Evolutionary conservation across 2,329 filamentous ascomycete species (phyloP).

Genomic region (Colletotrichum echinochloae): DNA sequence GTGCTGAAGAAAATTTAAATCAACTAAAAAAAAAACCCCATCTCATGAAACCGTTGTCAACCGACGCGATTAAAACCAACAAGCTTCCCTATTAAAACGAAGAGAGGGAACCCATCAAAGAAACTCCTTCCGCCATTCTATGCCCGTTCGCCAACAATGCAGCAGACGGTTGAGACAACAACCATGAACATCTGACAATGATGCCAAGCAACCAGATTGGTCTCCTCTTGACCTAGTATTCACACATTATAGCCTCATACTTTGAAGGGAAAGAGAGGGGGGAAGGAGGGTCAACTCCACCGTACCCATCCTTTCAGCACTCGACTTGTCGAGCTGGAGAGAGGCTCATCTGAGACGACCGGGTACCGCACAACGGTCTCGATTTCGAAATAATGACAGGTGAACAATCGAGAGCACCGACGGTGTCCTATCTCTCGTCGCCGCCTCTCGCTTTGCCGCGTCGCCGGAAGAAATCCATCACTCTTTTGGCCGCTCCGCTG

Average conservation of each 20-base stretch:
- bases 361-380: constrained; percentile 30
- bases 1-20: constrained; percentile 18
- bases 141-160: constrained; percentile 40
- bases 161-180: constrained; percentile 37
- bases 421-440: constrained; percentile 60
- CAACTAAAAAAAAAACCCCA: neutral
- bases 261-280: neutral
- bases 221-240: constrained; percentile 34
- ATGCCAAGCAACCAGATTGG: constrained; percentile 27
- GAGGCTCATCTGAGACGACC: constrained; percentile 36
- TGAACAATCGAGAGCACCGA: constrained; percentile 31
- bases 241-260: constrained; percentile 37
- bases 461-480: constrained; percentile 98
- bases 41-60: constrained; percentile 27
- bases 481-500: constrained; percentile 86
- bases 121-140: constrained; percentile 33
- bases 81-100: constrained; percentile 32
- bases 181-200: constrained; percentile 32
- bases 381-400: constrained; percentile 17
- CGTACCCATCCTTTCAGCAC: constrained; percentile 24
- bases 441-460: constrained; percentile 80
- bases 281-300: neutral
- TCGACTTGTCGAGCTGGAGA: constrained; percentile 35
- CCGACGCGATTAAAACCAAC: constrained; percentile 31
- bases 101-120: constrained; percentile 21